These are phyloP conservation scores for Claviceps purpurea DNA, from an alignment of 2,329 filamentous ascomycete species.

Conservation along the genomic window DNA sequence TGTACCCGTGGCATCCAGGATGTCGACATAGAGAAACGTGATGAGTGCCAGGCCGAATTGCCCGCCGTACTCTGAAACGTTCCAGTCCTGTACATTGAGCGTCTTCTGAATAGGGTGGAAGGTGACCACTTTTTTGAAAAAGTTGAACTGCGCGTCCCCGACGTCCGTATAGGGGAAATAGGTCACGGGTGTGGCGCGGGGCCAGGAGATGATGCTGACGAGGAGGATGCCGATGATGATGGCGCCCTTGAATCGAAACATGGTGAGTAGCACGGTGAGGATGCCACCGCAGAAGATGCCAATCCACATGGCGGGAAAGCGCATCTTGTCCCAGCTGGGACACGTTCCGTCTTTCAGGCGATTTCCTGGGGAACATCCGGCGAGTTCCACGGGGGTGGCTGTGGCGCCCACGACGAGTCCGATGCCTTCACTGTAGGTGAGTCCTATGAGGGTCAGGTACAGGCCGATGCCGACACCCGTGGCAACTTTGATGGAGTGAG, in stretches of 20 bases:
- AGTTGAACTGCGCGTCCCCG: slow-evolving; percentile 62
- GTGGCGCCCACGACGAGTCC: slow-evolving; percentile 59
- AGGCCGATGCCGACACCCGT: slow-evolving; percentile 77
- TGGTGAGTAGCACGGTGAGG: slow-evolving; percentile 65
- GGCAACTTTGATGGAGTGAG: slow-evolving; percentile 73
- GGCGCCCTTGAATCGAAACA: slow-evolving; percentile 77
- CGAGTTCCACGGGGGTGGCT: slow-evolving; percentile 58
- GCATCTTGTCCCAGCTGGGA: slow-evolving; percentile 56
- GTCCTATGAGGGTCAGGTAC: slow-evolving; percentile 62
- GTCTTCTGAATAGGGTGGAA: slow-evolving; percentile 65
- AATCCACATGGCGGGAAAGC: slow-evolving; percentile 72
- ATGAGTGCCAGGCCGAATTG: slow-evolving; percentile 76
- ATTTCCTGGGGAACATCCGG: slow-evolving; percentile 47
- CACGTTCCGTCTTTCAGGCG: slow-evolving; percentile 41
- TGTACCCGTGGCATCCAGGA: slow-evolving; percentile 75
- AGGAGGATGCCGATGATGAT: slow-evolving; percentile 73
- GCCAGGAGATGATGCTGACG: slow-evolving; percentile 83
- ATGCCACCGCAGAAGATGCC: slow-evolving; percentile 79
- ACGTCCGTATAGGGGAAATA: slow-evolving; percentile 63
- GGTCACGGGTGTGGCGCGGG: slow-evolving; percentile 59
- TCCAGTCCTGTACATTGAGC: slow-evolving; percentile 61
- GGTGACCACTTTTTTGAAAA: slow-evolving; percentile 77
- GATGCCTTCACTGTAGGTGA: slow-evolving; percentile 73
- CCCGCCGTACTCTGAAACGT: slow-evolving; percentile 51
- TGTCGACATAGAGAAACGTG: slow-evolving; percentile 84